Evolutionary conservation across 78 protist species (phyloP).

Genomic region (Creolimax fragrantissima): DNA sequence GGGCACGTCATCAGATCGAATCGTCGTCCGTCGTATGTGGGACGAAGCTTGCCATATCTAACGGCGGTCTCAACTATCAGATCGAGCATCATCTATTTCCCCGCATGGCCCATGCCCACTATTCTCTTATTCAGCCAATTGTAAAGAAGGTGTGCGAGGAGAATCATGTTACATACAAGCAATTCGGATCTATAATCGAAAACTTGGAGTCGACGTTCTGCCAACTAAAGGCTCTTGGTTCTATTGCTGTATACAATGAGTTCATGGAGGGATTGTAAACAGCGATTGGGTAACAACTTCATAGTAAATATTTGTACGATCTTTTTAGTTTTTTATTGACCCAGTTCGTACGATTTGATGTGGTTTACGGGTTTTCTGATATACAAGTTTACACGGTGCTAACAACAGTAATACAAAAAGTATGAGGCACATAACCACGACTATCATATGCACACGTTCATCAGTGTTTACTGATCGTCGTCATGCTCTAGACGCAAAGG

Average conservation of each 20-base stretch:
- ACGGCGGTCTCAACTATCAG: slow-evolving; percentile 57
- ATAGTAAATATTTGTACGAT: too few relatives aligned
- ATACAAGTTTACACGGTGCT: too few relatives aligned
- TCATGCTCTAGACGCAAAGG: slow-evolving; percentile 1
- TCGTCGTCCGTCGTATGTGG: slow-evolving; percentile 31
- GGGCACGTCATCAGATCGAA: background rate
- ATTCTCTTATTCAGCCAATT: slow-evolving; percentile 35
- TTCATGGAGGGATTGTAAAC: background rate
- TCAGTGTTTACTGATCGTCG: too few relatives aligned
- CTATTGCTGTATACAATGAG: background rate
- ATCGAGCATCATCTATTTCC: slow-evolving; percentile 70
- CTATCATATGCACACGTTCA: too few relatives aligned
- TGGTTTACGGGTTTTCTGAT: too few relatives aligned
- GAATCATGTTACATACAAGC: slow-evolving; percentile 12
- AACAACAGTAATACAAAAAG: too few relatives aligned
- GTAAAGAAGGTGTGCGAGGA: slow-evolving; percentile 31
- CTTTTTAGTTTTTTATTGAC: too few relatives aligned
- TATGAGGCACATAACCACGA: too few relatives aligned
- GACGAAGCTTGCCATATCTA: background rate
- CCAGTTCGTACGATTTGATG: too few relatives aligned
- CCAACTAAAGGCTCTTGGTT: background rate
- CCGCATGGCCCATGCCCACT: slow-evolving; percentile 37
- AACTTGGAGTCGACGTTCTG: slow-evolving; percentile 7
- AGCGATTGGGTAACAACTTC: too few relatives aligned
- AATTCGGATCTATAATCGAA: background rate